Evolutionary conservation across 495 filamentous ascomycete genomes (phyloP), one percentile per base, ranked within the genome.

Genomic region (Penicillium coprophilum): DNA sequence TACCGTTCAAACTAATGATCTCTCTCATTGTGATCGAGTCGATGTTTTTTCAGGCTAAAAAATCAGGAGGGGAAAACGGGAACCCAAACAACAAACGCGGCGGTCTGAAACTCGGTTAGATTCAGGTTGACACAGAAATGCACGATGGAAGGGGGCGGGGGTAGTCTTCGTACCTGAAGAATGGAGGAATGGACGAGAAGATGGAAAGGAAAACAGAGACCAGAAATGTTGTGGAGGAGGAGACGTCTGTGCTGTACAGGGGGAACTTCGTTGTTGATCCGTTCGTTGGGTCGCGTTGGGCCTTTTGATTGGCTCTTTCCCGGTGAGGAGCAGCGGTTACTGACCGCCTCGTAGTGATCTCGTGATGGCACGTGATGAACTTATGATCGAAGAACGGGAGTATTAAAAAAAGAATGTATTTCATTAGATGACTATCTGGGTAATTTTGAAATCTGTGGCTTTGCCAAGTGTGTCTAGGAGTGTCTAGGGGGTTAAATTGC

Each of bases 1-100:
- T 87, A 97, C 93, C 93, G 85, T 97, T 96, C 85, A 97, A 86
- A 78, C 88, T 92, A 75, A 97, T 96, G 73, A 97, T 92, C 85
- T 97, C 93, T 88, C 93, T 91, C 93, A 97, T 97, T 72, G 64
- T 77, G 81, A 51, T 86, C 34, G 34, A 38, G 46, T 66, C 62
- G 65, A 57, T 55, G 57, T 63, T 65, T 71, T 71, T 71, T 70
- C 52, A 58, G 60, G 60, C 69, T 53, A 58, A 59, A 69, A 73
- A 71, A 65, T 63, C 60, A 69, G 61, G 63, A 67, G 58, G 55
- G 53, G 66, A 55, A 62, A 61, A 53, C 46, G 39, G 39, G 20
- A 52, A 52, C 71, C 66, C 64, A 63, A 68, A 71, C 61, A 68
- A 66, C 63, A 70, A 68, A 71, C 65, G 56, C 62, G 62, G 58